These are phyloP conservation scores for Aegilops sharonensis DNA, from an alignment of 176 grass and related monocot species.

Conservation along the genomic window DNA sequence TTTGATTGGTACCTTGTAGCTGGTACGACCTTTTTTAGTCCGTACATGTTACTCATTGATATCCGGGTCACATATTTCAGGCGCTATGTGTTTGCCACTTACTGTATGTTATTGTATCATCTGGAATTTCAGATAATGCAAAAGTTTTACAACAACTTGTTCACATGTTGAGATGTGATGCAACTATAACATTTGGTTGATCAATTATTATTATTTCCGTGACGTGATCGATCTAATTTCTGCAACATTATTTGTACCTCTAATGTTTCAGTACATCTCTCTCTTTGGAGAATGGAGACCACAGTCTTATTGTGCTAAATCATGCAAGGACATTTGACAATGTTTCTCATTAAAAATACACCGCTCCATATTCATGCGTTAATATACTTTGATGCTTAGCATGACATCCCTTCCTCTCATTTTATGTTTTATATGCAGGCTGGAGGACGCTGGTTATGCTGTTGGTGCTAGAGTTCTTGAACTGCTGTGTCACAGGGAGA, in stretches of 20 bases:
- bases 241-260: background rate
- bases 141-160: slow-evolving; percentile 11
- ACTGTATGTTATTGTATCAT: background rate
- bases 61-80: slow-evolving; percentile 1
- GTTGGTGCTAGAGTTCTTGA: slow-evolving; percentile 96
- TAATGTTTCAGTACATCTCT: background rate
- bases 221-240: slow-evolving; percentile 1
- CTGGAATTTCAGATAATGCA: slow-evolving; percentile 10
- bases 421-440: slow-evolving; percentile 44
- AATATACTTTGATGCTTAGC: background rate
- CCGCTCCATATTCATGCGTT: background rate
- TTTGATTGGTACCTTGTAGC: background rate
- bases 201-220: background rate
- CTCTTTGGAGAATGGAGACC: background rate
- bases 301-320: slow-evolving; percentile 6
- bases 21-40: slow-evolving; percentile 19
- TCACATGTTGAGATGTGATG: slow-evolving; percentile 15
- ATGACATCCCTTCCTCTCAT: slow-evolving; percentile 20
- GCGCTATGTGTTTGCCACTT: background rate
- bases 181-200: slow-evolving; percentile 13
- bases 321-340: background rate
- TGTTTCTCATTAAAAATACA: slow-evolving; percentile 10
- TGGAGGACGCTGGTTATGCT: slow-evolving; percentile 96
- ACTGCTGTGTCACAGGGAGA: slow-evolving; percentile 94
- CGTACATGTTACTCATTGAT: slow-evolving; percentile 6